Conservation (phyloP, 208 protist species). For the Leishmania mexicana region DNA sequence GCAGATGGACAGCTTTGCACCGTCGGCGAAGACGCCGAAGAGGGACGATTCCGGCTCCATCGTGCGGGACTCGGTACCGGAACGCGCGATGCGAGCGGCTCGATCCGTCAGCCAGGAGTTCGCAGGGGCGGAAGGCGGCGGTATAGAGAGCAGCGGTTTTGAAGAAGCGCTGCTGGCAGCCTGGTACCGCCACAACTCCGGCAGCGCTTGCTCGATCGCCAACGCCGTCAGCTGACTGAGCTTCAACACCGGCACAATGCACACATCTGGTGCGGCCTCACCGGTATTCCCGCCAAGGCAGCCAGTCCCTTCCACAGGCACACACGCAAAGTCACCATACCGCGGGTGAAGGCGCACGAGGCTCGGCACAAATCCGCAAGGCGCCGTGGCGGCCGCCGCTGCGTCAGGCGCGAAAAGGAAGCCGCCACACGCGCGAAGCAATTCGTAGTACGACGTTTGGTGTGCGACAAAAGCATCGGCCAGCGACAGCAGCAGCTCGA, state of each 20-base stretch:
- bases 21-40: conserved; percentile 51
- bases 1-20: conserved; percentile 65
- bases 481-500: conserved; percentile 64
- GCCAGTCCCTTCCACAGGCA: neutral
- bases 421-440: conserved; percentile 49
- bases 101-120: conserved; percentile 24
- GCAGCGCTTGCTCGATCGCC: conserved; percentile 57
- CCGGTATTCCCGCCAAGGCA: neutral
- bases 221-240: conserved; percentile 78
- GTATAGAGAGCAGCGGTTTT: too few relatives aligned
- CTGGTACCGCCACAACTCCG: conserved; percentile 38
- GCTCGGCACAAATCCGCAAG: conserved; percentile 51
- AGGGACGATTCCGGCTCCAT: neutral
- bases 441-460: conserved; percentile 50
- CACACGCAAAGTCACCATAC: conserved; percentile 58
- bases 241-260: conserved; percentile 68
- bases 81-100: neutral
- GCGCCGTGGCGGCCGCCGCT: neutral
- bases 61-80: neutral
- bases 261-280: neutral
- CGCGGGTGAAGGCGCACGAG: conserved; percentile 64
- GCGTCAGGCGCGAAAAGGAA: conserved; percentile 43
- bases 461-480: conserved; percentile 23
- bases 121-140: neutral
- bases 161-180: neutral